These are phyloP conservation scores for Arbutus unedo DNA, from an alignment of 148 eudicot species.

Conservation along the genomic window DNA sequence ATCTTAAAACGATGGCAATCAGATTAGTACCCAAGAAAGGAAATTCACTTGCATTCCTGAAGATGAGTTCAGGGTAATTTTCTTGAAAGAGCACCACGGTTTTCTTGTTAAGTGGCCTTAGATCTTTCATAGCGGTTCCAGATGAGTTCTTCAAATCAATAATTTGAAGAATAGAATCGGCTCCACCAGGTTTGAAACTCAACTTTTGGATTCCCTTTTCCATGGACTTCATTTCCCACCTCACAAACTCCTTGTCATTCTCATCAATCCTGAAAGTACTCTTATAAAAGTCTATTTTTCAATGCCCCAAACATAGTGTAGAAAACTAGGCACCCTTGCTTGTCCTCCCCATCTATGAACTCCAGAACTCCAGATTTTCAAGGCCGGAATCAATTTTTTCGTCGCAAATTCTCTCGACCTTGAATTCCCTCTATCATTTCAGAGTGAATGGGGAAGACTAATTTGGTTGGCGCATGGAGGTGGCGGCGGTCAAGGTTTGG, in stretches of 20 bases:
- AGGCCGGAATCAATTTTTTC: conserved; percentile 34
- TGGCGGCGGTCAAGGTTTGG: too few relatives aligned
- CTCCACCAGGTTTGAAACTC: conserved; percentile 43
- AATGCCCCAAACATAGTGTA: conserved; percentile 44
- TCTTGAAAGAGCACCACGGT: conserved; percentile 45
- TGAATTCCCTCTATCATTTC: conserved; percentile 50
- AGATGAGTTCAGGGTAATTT: conserved; percentile 67
- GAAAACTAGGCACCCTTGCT: conserved; percentile 63
- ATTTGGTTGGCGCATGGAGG: too few relatives aligned
- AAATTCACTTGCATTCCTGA: conserved; percentile 37
- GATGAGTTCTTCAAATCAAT: conserved; percentile 66
- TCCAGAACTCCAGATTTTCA: conserved; percentile 34
- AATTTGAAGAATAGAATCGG: conserved; percentile 51
- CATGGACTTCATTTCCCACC: conserved; percentile 71
- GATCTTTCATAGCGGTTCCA: conserved; percentile 45
- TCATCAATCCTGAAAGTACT: conserved; percentile 36
- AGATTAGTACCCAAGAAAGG: background rate
- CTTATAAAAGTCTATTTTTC: conserved; percentile 32
- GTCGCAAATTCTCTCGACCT: conserved; percentile 31
- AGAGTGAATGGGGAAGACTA: too few relatives aligned
- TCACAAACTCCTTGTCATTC: conserved; percentile 39
- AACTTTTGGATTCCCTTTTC: conserved; percentile 54
- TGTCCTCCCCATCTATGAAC: conserved; percentile 42
- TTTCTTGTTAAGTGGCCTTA: conserved; percentile 45
- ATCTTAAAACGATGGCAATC: background rate